phyloP scores from a whole-genome alignment of 768 basidiomycete species.

The Boletus patriciae region DNA sequence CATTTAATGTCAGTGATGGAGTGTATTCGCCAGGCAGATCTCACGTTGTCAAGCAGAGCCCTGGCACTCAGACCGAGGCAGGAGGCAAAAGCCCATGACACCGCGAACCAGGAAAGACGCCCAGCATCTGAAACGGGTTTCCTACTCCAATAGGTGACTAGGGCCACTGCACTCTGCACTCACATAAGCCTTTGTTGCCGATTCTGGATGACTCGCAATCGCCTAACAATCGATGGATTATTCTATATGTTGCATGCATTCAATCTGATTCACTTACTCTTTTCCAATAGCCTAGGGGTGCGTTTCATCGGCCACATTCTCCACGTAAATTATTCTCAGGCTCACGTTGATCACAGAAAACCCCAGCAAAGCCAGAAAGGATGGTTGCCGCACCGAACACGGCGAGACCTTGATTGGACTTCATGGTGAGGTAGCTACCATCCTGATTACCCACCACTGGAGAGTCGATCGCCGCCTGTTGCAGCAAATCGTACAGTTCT shows the following conservation, averaged over 20 bases:
- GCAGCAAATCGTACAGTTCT: conserved; percentile 47
- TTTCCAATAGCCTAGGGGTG: too few relatives aligned
- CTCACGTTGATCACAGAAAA: conserved; percentile 52
- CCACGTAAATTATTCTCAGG: neutral
- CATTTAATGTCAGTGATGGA: neutral
- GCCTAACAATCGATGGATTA: conserved; percentile 35
- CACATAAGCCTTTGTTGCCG: conserved; percentile 53
- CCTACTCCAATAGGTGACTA: neutral
- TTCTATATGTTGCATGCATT: neutral
- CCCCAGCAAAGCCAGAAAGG: conserved; percentile 44
- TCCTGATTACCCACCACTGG: conserved; percentile 51
- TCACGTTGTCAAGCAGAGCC: conserved; percentile 35
- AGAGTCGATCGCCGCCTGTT: conserved; percentile 42
- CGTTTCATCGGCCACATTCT: neutral
- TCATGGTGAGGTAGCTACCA: conserved; percentile 59
- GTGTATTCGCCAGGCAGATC: neutral
- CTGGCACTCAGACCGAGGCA: conserved; percentile 46
- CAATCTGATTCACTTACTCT: conserved; percentile 28
- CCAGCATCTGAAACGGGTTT: conserved; percentile 43
- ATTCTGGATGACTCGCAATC: conserved; percentile 50
- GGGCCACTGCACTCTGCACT: conserved; percentile 7
- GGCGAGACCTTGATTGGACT: conserved; percentile 47
- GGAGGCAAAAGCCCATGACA: conserved; percentile 53
- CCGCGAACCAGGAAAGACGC: conserved; percentile 57
- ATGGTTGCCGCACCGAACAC: conserved; percentile 43